Conservation (phyloP, 306 rosid species). For the Fragaria iinumae region DNA sequence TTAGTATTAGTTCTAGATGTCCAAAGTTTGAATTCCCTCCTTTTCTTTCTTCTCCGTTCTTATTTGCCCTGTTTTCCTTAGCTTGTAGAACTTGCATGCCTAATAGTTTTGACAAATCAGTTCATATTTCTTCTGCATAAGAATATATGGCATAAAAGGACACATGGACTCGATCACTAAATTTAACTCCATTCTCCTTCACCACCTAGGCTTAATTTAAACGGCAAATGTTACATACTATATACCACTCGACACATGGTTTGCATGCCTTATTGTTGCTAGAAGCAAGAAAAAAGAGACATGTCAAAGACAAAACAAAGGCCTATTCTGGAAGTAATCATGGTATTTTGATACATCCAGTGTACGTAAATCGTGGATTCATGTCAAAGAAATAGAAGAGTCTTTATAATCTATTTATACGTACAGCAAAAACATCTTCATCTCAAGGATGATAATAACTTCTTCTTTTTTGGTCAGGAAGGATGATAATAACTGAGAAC, state of each 20-base stretch:
- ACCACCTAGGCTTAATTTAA: background rate
- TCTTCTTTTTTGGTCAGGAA: background rate
- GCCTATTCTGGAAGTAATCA: too few species aligned
- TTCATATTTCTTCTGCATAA: background rate
- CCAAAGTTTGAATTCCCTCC: background rate
- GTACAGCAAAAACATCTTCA: too few species aligned
- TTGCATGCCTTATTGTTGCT: background rate
- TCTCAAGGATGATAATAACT: conserved; percentile 12
- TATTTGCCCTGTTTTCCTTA: background rate
- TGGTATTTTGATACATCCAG: background rate
- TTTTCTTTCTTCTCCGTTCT: background rate
- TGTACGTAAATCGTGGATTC: background rate
- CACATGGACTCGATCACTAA: too few species aligned
- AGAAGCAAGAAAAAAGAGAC: background rate
- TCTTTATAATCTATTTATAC: too few species aligned
- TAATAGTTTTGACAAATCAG: background rate
- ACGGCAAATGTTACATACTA: background rate
- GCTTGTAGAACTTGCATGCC: background rate
- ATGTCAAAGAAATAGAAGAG: background rate
- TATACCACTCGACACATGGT: background rate
- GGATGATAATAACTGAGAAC: conserved; percentile 18
- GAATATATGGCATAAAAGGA: too few species aligned
- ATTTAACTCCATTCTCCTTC: background rate
- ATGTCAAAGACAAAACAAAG: background rate
- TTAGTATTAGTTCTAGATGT: background rate